These are phyloP conservation scores for Penicillium italicum DNA, from an alignment of 2,329 filamentous ascomycete species.

Conservation along the genomic window DNA sequence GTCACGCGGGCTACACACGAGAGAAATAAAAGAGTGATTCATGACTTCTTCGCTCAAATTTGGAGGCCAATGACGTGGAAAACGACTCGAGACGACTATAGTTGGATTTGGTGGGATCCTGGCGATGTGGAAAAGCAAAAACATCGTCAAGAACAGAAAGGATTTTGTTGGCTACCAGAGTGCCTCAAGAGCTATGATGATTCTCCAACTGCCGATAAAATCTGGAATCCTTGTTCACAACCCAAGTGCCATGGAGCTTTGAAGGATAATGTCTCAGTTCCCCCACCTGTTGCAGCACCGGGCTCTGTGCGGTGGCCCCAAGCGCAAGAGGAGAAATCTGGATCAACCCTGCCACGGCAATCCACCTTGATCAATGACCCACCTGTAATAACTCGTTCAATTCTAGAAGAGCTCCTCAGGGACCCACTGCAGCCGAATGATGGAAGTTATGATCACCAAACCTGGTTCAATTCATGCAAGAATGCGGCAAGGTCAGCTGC, in stretches of 20 bases:
- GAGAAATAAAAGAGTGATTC: slow-evolving; percentile 25
- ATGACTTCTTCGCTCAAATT: slow-evolving; percentile 19
- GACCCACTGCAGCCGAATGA: neutral
- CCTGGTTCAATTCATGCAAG: neutral
- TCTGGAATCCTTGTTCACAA: slow-evolving; percentile 25
- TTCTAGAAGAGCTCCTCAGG: slow-evolving; percentile 2
- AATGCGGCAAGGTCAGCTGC: neutral
- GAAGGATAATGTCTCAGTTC: neutral
- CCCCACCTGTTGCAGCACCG: neutral
- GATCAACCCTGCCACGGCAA: neutral
- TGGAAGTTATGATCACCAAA: neutral
- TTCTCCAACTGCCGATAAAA: slow-evolving; percentile 21
- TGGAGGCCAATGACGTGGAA: slow-evolving; percentile 33
- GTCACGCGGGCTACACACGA: slow-evolving; percentile 33
- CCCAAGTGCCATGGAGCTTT: slow-evolving; percentile 6
- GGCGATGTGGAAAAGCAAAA: slow-evolving; percentile 23
- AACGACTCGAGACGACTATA: slow-evolving; percentile 35
- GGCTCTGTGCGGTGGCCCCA: neutral
- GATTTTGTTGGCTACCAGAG: slow-evolving; percentile 25
- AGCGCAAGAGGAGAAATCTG: neutral
- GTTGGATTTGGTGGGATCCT: slow-evolving; percentile 44
- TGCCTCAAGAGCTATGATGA: slow-evolving; percentile 29
- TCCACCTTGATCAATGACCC: neutral
- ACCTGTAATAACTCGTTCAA: slow-evolving; percentile 3
- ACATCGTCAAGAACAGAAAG: slow-evolving; percentile 16